phyloP scores from a whole-genome alignment of 2,329 filamentous ascomycete genomes.

The Fusarium staphyleae region DNA sequence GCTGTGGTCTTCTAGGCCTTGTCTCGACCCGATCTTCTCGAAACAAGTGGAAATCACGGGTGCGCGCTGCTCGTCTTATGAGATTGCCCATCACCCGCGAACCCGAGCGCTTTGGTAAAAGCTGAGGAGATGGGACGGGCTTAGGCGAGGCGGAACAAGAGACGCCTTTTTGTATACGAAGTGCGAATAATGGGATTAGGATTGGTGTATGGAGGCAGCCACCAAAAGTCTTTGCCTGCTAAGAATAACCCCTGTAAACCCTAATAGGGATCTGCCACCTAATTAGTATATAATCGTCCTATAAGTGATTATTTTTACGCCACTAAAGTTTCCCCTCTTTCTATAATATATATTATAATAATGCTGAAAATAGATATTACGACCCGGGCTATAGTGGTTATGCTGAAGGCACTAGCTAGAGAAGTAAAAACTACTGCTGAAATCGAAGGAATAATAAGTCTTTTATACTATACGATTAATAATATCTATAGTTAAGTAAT shows the following conservation, averaged over 20 bases:
- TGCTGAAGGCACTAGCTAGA: no score
- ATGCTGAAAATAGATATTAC: no score
- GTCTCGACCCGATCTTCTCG: slow-evolving; percentile 34
- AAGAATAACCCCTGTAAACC: no score
- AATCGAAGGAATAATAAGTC: not conserved
- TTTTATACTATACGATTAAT: slow-evolving; percentile 1
- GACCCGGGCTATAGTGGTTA: no score
- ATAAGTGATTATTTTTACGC: no score
- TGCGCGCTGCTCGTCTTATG: not conserved
- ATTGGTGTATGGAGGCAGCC: slow-evolving; percentile 10
- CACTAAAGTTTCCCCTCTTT: no score
- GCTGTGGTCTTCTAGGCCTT: slow-evolving; percentile 11
- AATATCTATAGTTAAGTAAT: slow-evolving; percentile 11
- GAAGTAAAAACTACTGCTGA: no score
- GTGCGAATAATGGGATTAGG: slow-evolving; percentile 7
- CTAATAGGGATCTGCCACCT: no score
- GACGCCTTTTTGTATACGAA: slow-evolving; percentile 3
- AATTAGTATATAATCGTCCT: no score
- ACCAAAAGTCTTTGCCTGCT: no score
- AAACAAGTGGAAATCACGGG: slow-evolving; percentile 32
- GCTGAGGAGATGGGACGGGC: slow-evolving; percentile 9
- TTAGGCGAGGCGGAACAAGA: slow-evolving; percentile 21
- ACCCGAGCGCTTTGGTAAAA: slow-evolving; percentile 1
- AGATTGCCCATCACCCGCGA: not conserved
- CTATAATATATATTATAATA: no score